Evolutionary conservation across 148 eudicot species (phyloP), one percentile per base, ranked within the genome.

Genomic region (Rheum nobile): DNA sequence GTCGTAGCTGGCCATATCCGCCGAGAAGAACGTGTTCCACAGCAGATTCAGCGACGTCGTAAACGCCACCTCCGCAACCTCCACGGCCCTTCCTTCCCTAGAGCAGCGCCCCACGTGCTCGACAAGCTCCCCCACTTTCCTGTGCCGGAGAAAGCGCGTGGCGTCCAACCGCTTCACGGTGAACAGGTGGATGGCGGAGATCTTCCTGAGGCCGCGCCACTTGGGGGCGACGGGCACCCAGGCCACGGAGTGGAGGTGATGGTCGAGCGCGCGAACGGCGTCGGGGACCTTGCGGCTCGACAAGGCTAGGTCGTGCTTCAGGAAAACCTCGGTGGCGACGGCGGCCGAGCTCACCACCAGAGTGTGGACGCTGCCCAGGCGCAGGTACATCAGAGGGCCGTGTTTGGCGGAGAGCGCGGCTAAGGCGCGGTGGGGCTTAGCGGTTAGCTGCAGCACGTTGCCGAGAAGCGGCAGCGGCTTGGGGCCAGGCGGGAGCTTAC

Each of bases 11-110:
- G 81, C 81, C 14, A 81, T 43, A 72, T 81, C 79, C 47, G 48
- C 35, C 4, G 84, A 78, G 34, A 81, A 78, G 54, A 75, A 75
- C 2, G 74, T 61, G 74, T 72, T 81, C 10, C 81, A 81, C 75
- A 81, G 72, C 28, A 81, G 75, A 38, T 74, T 81, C n/a, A 81
- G 77, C 12, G 79, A 63, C 0, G 84, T 81, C 0, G 81, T 75
- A 38, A 81, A 81, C 29, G 76, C 63, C 1, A 78, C 80, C 35
- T 57, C 50, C 0, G 80, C 83, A 1, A 81, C 72, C 38, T 81
- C 78, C 1, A 81, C 78, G 0, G 79, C 9, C 39, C 54, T 10
- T 0, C 81, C 79, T 6, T 39, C 43, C 6, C 50, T n/a, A 39
- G 75, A 41, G 46, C 75, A 76, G 12, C 48, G 72, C 61, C 63